phyloP scores from a whole-genome alignment of 2,329 filamentous ascomycete genomes.

The Xylariomycetidae sp. region DNA sequence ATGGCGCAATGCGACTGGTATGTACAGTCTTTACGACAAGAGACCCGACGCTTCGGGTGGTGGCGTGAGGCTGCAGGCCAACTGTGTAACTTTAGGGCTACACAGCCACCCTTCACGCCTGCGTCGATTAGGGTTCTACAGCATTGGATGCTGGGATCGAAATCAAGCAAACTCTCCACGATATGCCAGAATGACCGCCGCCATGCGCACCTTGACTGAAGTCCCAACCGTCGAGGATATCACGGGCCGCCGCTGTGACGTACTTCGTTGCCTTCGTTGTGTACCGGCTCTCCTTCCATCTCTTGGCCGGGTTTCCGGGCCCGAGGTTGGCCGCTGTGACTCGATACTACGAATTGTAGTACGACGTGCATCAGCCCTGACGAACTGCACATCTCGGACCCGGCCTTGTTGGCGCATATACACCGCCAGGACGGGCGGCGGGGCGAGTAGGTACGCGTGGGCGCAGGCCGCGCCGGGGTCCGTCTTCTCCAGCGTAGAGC shows the following conservation, averaged over 20 bases:
- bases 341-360: conserved; percentile 18
- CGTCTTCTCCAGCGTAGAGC: no score
- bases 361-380: conserved; percentile 16
- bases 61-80: no score
- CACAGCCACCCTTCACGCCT: neutral
- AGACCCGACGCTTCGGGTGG: no score
- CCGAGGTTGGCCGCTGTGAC: conserved; percentile 6
- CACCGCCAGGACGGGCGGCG: conserved; percentile 14
- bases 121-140: no score
- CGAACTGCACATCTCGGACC: conserved; percentile 13
- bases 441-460: no score
- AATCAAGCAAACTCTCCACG: no score
- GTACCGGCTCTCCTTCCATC: conserved; percentile 10
- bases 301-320: conserved; percentile 10
- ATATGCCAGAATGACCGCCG: no score
- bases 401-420: conserved; percentile 9
- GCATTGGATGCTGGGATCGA: no score
- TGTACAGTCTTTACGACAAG: no score
- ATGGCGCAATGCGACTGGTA: no score
- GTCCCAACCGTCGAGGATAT: conserved; percentile 3
- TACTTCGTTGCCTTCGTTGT: conserved; percentile 7
- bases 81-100: conserved; percentile 1
- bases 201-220: conserved; percentile 2
- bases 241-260: conserved; percentile 3
- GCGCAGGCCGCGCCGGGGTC: no score